Conservation (phyloP, 768 basidiomycete genomes). For the Amanita rubescens region DNA sequence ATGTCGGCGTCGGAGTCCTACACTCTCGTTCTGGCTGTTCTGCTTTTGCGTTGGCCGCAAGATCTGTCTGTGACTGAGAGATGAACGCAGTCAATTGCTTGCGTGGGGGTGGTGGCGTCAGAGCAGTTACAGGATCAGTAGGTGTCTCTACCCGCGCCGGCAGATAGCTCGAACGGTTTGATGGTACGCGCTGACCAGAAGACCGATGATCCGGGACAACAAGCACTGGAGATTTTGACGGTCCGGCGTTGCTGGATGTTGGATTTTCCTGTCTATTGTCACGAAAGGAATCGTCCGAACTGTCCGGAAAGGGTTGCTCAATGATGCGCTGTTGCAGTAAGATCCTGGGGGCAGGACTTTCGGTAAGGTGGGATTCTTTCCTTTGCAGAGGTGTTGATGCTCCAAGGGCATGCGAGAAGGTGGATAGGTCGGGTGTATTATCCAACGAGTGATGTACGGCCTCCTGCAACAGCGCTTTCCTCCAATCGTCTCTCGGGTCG, state of each 20-base stretch:
- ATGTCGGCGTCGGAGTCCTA: conserved; percentile 6
- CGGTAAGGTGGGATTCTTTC: conserved; percentile 5
- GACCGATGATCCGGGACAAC: conserved; percentile 21
- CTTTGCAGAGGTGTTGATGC: conserved; percentile 31
- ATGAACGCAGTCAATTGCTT: conserved; percentile 39
- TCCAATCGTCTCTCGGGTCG: conserved; percentile 59
- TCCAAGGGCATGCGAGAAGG: conserved; percentile 34
- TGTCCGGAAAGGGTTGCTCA: conserved; percentile 38
- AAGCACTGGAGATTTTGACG: conserved; percentile 15
- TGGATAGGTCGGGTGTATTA: conserved; percentile 40
- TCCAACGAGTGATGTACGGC: conserved; percentile 74
- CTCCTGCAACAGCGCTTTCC: conserved; percentile 66
- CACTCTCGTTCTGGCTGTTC: not conserved
- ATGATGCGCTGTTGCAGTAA: conserved; percentile 24
- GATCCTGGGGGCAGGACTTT: conserved; percentile 14
- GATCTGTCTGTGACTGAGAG: conserved; percentile 53
- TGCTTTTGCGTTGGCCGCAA: conserved; percentile 20
- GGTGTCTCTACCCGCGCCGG: conserved; percentile 63
- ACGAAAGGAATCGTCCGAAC: conserved; percentile 18
- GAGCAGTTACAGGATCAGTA: conserved; percentile 46
- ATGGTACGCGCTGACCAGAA: conserved; percentile 15
- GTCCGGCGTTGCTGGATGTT: conserved; percentile 19
- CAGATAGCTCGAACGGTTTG: conserved; percentile 35
- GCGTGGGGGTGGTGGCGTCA: conserved; percentile 60
- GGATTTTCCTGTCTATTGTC: conserved; percentile 24